Evolutionary conservation across 164 flowering plant genomes (phyloP).

Genomic region (Stephania japonica): DNA sequence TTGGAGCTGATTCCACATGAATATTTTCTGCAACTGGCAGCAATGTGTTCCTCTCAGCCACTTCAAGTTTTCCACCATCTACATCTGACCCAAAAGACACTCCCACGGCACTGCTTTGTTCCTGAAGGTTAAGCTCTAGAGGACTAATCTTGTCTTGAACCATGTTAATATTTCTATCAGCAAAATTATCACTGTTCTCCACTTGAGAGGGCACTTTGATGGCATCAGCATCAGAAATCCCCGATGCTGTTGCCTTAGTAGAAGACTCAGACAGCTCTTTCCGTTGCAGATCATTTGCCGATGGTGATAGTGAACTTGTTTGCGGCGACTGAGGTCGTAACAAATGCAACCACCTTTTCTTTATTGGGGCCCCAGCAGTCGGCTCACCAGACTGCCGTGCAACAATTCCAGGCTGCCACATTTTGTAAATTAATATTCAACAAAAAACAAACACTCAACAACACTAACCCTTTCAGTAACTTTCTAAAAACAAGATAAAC

Average conservation of each 20-base stretch:
- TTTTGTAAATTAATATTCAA: no score
- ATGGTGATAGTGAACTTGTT: constrained; percentile 15
- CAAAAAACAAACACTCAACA: no score
- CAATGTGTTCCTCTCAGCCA: constrained; percentile 5
- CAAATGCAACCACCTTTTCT: constrained; percentile 3
- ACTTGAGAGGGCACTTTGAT: constrained; percentile 12
- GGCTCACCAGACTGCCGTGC: no score
- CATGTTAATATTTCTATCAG: constrained; percentile 15
- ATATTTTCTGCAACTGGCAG: constrained; percentile 11
- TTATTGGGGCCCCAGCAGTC: no score
- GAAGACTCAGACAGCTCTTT: constrained; percentile 22
- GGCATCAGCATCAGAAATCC: constrained; percentile 7
- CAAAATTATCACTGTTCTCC: constrained; percentile 12
- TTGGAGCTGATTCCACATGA: constrained; percentile 17
- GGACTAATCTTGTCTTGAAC: constrained; percentile 7
- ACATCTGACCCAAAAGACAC: constrained; percentile 17
- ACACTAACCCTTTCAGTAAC: no score
- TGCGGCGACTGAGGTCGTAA: constrained; percentile 29
- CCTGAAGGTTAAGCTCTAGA: constrained; percentile 15
- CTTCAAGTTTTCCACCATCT: constrained; percentile 4
- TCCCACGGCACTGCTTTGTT: constrained; percentile 3
- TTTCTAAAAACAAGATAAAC: no score
- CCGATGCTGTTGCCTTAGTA: constrained; percentile 10
- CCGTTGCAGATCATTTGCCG: constrained; percentile 15
- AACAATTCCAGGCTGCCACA: no score